These are phyloP conservation scores for Leccinum arenicola DNA, from an alignment of 768 basidiomycete genomes.

Conservation along the genomic window DNA sequence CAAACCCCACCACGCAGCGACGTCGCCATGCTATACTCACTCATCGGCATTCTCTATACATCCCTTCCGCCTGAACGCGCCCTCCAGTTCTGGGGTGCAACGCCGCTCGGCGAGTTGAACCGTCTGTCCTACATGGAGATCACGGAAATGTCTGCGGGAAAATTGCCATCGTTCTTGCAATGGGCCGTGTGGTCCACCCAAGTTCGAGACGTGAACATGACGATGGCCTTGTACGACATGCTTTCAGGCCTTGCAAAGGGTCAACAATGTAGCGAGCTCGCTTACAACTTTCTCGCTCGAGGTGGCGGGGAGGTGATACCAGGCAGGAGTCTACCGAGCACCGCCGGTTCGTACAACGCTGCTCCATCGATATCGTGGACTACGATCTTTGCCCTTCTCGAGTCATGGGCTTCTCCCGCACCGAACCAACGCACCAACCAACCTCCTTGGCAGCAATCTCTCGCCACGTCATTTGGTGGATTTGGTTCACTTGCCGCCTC, in stretches of 20 bases:
- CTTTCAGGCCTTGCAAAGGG: slow-evolving; percentile 80
- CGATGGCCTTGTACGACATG: slow-evolving; percentile 87
- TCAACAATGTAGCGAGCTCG: slow-evolving; percentile 79
- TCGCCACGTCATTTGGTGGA: slow-evolving; percentile 29
- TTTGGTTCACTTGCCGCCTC: slow-evolving; percentile 29
- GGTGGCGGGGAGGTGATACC: slow-evolving; percentile 70
- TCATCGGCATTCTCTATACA: slow-evolving; percentile 79
- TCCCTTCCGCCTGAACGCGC: slow-evolving; percentile 72
- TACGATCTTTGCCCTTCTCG: slow-evolving; percentile 69
- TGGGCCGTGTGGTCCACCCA: slow-evolving; percentile 91
- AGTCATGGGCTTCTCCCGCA: slow-evolving; percentile 66
- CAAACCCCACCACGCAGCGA: too few relatives aligned
- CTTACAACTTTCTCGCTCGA: slow-evolving; percentile 84
- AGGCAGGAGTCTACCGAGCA: slow-evolving; percentile 48
- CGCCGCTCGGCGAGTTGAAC: slow-evolving; percentile 41
- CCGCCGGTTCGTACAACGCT: slow-evolving; percentile 36
- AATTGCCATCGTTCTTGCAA: slow-evolving; percentile 75
- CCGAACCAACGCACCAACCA: slow-evolving; percentile 44
- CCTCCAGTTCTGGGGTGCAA: slow-evolving; percentile 83
- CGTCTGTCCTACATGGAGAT: slow-evolving; percentile 54
- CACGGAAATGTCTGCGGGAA: slow-evolving; percentile 58
- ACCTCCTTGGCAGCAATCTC: slow-evolving; percentile 43
- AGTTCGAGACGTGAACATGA: slow-evolving; percentile 66
- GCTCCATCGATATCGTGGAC: slow-evolving; percentile 74
- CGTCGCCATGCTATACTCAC: slow-evolving; percentile 63